Evolutionary conservation across 768 basidiomycete genomes (phyloP).

Genomic region (Lactifluus pinguis): DNA sequence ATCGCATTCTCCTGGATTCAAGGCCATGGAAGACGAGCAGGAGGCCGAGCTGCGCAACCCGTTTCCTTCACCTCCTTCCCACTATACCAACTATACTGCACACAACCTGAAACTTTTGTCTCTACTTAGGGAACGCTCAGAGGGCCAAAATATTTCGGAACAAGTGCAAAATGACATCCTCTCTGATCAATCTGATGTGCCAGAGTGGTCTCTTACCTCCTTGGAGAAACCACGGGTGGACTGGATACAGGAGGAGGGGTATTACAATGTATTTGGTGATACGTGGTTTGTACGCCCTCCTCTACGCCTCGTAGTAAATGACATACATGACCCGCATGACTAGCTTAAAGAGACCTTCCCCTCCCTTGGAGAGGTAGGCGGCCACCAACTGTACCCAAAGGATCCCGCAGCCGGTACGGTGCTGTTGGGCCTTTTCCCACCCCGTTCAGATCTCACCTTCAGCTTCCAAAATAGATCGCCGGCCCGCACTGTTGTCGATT

Average conservation of each 20-base stretch:
- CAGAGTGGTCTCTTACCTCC: slow-evolving; percentile 65
- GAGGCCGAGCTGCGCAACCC: slow-evolving; percentile 75
- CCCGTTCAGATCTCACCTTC: not conserved
- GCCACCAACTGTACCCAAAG: slow-evolving; percentile 69
- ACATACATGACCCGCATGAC: slow-evolving; percentile 1
- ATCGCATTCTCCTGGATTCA: no score
- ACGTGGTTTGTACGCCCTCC: slow-evolving; percentile 67
- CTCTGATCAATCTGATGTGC: slow-evolving; percentile 62
- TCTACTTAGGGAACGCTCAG: slow-evolving; percentile 47
- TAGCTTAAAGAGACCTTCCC: slow-evolving; percentile 80
- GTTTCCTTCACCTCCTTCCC: slow-evolving; percentile 83
- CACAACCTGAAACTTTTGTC: slow-evolving; percentile 64
- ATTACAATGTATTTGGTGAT: slow-evolving; percentile 81
- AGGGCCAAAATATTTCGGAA: slow-evolving; percentile 27
- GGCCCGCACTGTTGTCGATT: slow-evolving; percentile 62
- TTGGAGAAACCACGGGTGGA: slow-evolving; percentile 84
- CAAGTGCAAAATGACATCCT: slow-evolving; percentile 54
- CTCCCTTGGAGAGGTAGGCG: slow-evolving; percentile 72
- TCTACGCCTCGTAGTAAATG: not conserved
- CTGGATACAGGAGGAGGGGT: slow-evolving; percentile 82
- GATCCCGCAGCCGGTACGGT: slow-evolving; percentile 56
- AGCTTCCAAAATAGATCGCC: slow-evolving; percentile 45
- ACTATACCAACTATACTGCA: slow-evolving; percentile 67
- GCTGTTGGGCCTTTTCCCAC: not conserved
- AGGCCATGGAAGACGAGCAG: slow-evolving; percentile 54